Conservation (phyloP, 345 rosid species). For the Turritis glabra region DNA sequence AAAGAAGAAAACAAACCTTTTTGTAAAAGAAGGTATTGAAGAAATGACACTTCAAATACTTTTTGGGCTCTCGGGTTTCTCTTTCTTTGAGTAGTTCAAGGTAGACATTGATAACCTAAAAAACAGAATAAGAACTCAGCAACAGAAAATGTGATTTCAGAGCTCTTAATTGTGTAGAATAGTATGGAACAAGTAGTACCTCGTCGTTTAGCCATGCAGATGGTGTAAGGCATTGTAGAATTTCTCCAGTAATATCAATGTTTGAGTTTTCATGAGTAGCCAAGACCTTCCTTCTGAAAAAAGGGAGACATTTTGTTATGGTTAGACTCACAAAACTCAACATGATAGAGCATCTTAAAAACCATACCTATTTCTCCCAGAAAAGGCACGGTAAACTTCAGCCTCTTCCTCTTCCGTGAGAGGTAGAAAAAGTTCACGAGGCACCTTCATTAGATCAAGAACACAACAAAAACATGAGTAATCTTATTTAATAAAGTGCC, state of each 20-base stretch:
- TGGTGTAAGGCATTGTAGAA: conserved; percentile 79
- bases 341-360: background rate
- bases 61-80: conserved; percentile 83
- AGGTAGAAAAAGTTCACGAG: conserved; percentile 65
- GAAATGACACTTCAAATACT: conserved; percentile 91
- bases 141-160: background rate
- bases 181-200: conserved; percentile 45
- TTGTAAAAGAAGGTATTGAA: conserved; percentile 94
- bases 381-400: conserved; percentile 56
- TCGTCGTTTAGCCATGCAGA: conserved; percentile 92
- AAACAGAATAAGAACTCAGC: conserved; percentile 28
- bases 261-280: conserved; percentile 60
- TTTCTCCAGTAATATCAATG: conserved; percentile 81
- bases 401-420: conserved; percentile 72
- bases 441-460: conserved; percentile 51
- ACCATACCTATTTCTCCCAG: conserved; percentile 58
- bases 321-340: background rate
- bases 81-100: conserved; percentile 92
- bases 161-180: background rate
- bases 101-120: conserved; percentile 87
- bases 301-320: background rate
- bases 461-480: conserved; percentile 23
- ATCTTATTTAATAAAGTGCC: background rate
- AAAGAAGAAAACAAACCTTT: conserved; percentile 56
- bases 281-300: conserved; percentile 62